A percentile compares a stretch with the other conserved stretches of the same genome.
Conservation (phyloP, 768 basidiomycete species). For the Xerocomus spinulosus region DNA sequence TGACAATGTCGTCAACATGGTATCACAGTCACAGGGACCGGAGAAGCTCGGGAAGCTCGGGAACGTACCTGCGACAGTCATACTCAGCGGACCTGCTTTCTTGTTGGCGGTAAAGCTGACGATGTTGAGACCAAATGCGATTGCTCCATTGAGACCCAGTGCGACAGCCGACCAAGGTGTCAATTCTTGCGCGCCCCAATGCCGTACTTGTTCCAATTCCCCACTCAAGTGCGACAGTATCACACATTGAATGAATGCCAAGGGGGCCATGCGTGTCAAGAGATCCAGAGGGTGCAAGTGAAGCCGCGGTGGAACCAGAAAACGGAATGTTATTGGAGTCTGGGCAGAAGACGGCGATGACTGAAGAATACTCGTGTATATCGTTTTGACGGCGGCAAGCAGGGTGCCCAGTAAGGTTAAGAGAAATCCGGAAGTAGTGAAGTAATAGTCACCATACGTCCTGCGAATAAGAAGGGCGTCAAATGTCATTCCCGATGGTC, state of each 20-base stretch:
- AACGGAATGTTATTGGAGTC: constrained; percentile 13
- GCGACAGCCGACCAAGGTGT: constrained; percentile 41
- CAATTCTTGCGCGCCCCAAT: constrained; percentile 41
- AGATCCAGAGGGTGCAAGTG: constrained; percentile 77
- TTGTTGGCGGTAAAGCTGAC: constrained; percentile 96
- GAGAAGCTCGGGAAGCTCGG: background rate
- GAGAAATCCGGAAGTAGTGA: constrained; percentile 76
- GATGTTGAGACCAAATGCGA: constrained; percentile 91
- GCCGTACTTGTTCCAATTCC: constrained; percentile 63
- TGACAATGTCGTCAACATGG: constrained; percentile 6
- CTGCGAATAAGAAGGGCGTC: constrained; percentile 35
- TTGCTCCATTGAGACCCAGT: constrained; percentile 70
- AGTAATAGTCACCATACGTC: constrained; percentile 95
- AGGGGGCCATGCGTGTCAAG: constrained; percentile 83
- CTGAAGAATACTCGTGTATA: constrained; percentile 81
- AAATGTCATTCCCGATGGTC: background rate
- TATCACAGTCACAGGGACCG: background rate
- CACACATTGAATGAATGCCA: constrained; percentile 86
- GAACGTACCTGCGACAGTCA: constrained; percentile 80
- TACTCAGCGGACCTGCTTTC: constrained; percentile 81
- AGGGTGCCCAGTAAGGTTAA: constrained; percentile 88
- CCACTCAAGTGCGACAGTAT: constrained; percentile 74
- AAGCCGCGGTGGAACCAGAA: constrained; percentile 32
- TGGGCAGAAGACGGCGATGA: constrained; percentile 31
- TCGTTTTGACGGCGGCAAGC: constrained; percentile 90